Base-by-base conservation (phyloP, 1,284 basidiomycete species). In the Boletus coffeatus region DNA sequence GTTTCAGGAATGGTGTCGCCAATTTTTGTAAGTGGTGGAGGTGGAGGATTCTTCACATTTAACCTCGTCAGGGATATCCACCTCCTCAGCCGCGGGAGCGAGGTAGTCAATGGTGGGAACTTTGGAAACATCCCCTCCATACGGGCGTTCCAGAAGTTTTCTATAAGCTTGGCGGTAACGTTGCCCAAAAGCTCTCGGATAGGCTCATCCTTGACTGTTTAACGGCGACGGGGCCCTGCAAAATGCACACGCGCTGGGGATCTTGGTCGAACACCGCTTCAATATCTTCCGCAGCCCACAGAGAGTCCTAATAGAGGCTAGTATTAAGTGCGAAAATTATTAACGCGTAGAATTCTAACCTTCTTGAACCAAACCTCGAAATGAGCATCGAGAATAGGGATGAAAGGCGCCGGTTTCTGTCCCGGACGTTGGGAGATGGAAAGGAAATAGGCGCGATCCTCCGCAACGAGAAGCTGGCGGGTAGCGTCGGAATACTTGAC, bases 281-380 rank as follows among this genome's bases (percentile, higher is more conserved):
- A 69, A 99, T 94, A 74, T 99, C 96, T 77, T 99, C 97, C 6
- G 95, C 91, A 56, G 94, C 93, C 96, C 96, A 98, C 6, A 98
- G 86, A 16, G 96, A 98, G 76, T 98, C 96, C 92, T 94, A 74
- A 61, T 63, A 3, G 9, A 3, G 59, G 9, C 46, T 58, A 53
- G 7, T 4, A 58, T 76, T 29, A 76, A 64, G 61, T 60, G 61
- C 34, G 64, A 3, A 52, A 46, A 64, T 57, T 36, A 29, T 62
- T 5, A 11, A 59, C 25, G 21, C 36, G 11, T 62, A 39, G 34
- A 57, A 46, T 59, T 69, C 81, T 32, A 65, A 91, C 92, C 87
- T 97, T 97, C 84, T 98, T 98, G 81, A 98, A 98, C 94, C 96
- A 98, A 61, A 98, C 94, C 76, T 96, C 94, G 74, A 99, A 98